Base-by-base conservation (phyloP, 179 eudicot species). In the Beta corolliflora region DNA sequence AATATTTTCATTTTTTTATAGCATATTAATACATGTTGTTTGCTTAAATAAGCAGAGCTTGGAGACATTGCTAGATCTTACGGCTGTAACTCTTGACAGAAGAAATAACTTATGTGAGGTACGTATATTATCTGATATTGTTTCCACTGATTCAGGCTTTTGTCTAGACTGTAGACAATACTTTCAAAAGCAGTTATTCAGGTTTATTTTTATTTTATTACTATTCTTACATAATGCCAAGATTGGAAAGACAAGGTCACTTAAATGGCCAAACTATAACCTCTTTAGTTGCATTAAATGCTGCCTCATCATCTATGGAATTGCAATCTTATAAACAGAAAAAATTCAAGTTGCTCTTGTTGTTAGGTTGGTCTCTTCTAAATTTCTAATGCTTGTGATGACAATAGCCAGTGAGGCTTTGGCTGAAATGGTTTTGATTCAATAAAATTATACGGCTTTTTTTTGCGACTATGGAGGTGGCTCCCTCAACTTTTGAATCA, bases 1-100 rank as follows among this genome's bases (percentile, higher is more conserved):
- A 25, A 31, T 9, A 36, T 10, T 44, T 54, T 7, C 21, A 44
- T 11, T 14, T 25, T n/a, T 25, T 7, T 59, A 46, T 66, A 12
- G 13, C 8, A 60, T 48, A 4, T 36, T 14, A 45, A 65, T 44
- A 9, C 67, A n/a, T 54, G 69, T 29, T 75, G 16, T 71, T 77
- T 83, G 18, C 76, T 66, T 74, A 50, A 45, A 36, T 6, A 15
- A 16, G 73, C 89, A 89, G 89, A 89, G 88, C 89, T 63, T 87
- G 87, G 89, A 85, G 70, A 80, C 83, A 68, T 65, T 89, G 71
- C 41, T 83, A 60, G 88, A 83, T 71, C 76, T 79, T 52, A 71
- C 87, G n/a, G 83, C 87, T 50, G 82, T 12, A 29, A 78, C 64
- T 66, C 80, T 80, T 16, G 87, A 83, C 71, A 67, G 66, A 73